Evolutionary conservation across 495 filamentous ascomycete species (phyloP), one percentile per base, ranked within the genome.

Genomic region (Xylaria curta): DNA sequence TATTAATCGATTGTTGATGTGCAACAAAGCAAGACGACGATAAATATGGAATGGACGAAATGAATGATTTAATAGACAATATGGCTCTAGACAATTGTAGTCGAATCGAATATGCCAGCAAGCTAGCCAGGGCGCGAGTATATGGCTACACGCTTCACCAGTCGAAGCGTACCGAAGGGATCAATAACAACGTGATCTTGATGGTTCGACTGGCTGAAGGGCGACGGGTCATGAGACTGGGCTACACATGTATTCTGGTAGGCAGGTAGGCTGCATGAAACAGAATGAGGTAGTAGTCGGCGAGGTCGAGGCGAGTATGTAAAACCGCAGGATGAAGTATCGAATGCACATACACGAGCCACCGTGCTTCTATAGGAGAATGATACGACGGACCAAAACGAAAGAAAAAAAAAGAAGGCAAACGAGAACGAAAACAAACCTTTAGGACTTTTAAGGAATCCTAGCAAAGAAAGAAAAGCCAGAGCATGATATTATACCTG

Each of bases 161-260:
- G 49, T 28, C 65, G 65, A 67, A 49, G 36, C 49, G 33, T 28
- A 36, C 49, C 38, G 10, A 66, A 42, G n/a, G 33, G 13, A 38
- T 38, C n/a, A 6, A n/a, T 42, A 36, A 54, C 36, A 67, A 54
- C 65, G 65, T 56, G 49, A 31, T 56, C n/a, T 54, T 21, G 49
- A 42, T 67, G 49, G 65, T 42, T 67, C 65, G 65, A 56, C 33
- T 67, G 49, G 65, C 65, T 67, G n/a, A 21, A 24, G 44, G 65
- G 28, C 65, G 49, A 67, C 19, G 63, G 63, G 65, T 67, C 65
- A 67, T 67, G 49, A 19, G 65, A 67, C 65, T 49, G 28, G 31
- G 33, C 47, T 67, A 6, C 33, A 51, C 28, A 65, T 47, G 63
- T 47, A 53, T 51, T 60, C 58, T 40, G 54, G 62, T 33, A 49